phyloP scores from a whole-genome alignment of 2,329 filamentous ascomycete genomes.

The Stachybotrys chlorohalonatus region DNA sequence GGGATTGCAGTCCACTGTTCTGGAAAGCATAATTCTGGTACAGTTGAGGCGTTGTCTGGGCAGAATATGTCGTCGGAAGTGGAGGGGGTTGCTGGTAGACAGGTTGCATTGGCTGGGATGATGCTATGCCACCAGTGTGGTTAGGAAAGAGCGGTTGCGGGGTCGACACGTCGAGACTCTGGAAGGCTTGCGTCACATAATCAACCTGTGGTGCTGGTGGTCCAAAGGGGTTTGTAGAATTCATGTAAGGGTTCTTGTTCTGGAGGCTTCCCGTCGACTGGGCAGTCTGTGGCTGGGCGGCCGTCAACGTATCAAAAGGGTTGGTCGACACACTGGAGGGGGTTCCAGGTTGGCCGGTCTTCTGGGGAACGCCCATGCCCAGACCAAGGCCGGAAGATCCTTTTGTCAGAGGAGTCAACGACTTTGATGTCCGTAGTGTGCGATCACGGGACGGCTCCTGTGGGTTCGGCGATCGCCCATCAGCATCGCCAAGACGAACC shows the following conservation, averaged over 20 bases:
- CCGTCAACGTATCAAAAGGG: conserved; percentile 55
- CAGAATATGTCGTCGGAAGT: conserved; percentile 12
- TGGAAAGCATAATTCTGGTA: conserved; percentile 30
- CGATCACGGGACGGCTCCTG: conserved; percentile 34
- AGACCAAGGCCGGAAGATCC: conserved; percentile 19
- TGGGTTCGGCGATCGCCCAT: conserved; percentile 28
- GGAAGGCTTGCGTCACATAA: conserved; percentile 59
- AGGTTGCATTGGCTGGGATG: conserved; percentile 29
- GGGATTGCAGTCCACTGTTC: conserved; percentile 33
- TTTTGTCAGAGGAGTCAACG: conserved; percentile 44
- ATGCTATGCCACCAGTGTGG: conserved; percentile 55
- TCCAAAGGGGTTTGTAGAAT: conserved; percentile 64
- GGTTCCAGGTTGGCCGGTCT: conserved; percentile 22
- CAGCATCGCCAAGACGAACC: conserved; percentile 70
- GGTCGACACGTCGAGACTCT: conserved; percentile 60
- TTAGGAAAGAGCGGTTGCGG: conserved; percentile 62
- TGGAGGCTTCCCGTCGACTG: conserved; percentile 56
- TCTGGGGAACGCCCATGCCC: conserved; percentile 22
- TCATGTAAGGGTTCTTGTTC: conserved; percentile 45
- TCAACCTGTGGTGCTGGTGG: conserved; percentile 29
- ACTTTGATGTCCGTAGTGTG: conserved; percentile 37
- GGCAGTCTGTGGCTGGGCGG: conserved; percentile 50
- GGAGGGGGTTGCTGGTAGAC: background rate
- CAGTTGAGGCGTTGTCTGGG: conserved; percentile 29
- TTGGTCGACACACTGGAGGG: conserved; percentile 48